Conservation (phyloP, 305 asterid species). For the Rubia occidens region DNA sequence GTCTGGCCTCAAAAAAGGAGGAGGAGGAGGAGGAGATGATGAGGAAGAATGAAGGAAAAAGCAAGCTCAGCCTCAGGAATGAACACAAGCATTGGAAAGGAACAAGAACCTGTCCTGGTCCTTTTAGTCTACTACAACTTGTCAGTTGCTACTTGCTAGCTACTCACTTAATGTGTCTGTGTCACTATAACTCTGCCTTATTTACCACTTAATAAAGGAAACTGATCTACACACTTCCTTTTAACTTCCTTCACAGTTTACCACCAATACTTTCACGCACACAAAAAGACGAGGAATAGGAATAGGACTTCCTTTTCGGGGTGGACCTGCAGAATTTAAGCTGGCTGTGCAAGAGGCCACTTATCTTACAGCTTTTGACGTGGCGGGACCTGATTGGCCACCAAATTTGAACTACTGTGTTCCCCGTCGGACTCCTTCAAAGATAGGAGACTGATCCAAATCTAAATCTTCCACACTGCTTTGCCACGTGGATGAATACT, state of each 20-base stretch:
- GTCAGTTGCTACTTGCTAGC: not conserved
- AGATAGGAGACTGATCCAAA: not conserved
- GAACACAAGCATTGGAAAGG: not conserved
- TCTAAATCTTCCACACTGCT: not conserved
- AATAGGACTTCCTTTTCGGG: not conserved
- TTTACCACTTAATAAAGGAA: not conserved
- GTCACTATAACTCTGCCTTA: not conserved
- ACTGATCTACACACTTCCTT: no score
- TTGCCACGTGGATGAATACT: not conserved
- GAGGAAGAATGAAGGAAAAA: not conserved
- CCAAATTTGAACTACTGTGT: not conserved
- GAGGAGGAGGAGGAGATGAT: not conserved
- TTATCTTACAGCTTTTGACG: not conserved
- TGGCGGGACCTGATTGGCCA: not conserved
- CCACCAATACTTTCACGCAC: no score
- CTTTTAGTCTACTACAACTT: not conserved
- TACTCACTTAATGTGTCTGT: not conserved
- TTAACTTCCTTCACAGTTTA: no score
- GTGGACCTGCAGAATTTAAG: not conserved
- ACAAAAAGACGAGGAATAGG: not conserved
- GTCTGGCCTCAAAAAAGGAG: not conserved
- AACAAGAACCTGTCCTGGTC: constrained; percentile 7
- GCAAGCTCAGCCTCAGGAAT: constrained; percentile 7
- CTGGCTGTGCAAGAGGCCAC: not conserved
- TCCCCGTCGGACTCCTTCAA: not conserved